These are phyloP conservation scores for Penicillium cosmopolitanum DNA, from an alignment of 495 filamentous ascomycete species.

Conservation along the genomic window DNA sequence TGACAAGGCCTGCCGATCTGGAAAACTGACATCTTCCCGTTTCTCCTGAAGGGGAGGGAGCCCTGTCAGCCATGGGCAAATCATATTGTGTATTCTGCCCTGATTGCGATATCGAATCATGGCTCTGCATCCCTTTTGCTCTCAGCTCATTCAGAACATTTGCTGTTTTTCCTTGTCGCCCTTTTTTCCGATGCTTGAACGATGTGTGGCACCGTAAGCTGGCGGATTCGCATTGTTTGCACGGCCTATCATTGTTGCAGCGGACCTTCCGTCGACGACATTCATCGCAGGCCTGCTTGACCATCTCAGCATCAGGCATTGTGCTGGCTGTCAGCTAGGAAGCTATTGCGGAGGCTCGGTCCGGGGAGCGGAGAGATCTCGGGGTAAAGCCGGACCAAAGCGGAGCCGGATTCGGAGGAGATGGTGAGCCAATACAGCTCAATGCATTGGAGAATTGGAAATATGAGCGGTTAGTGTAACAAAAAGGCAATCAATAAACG, in stretches of 20 bases:
- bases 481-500: no score
- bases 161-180: constrained; percentile 78
- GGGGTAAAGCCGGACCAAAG: constrained; percentile 16
- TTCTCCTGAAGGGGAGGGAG: constrained; percentile 17
- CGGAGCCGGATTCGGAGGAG: not conserved
- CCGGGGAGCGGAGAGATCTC: constrained; percentile 18
- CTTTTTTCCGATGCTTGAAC: constrained; percentile 85
- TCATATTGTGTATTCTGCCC: constrained; percentile 26
- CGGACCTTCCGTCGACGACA: constrained; percentile 86
- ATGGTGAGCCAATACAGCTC: not conserved
- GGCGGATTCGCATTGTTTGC: constrained; percentile 68
- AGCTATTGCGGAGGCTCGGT: not conserved
- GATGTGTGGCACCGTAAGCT: constrained; percentile 78
- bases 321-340: not conserved
- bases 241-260: constrained; percentile 55
- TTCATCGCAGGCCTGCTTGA: constrained; percentile 76
- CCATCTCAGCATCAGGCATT: constrained; percentile 7
- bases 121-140: constrained; percentile 64
- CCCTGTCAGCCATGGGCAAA: not conserved
- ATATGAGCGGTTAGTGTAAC: no score
- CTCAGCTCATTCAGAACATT: constrained; percentile 80
- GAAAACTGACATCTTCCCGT: not conserved
- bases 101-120: constrained; percentile 22
- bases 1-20: constrained; percentile 56
- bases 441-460: no score